Conservation (phyloP, 75 land plant species). For the Pinus tabuliformis region DNA sequence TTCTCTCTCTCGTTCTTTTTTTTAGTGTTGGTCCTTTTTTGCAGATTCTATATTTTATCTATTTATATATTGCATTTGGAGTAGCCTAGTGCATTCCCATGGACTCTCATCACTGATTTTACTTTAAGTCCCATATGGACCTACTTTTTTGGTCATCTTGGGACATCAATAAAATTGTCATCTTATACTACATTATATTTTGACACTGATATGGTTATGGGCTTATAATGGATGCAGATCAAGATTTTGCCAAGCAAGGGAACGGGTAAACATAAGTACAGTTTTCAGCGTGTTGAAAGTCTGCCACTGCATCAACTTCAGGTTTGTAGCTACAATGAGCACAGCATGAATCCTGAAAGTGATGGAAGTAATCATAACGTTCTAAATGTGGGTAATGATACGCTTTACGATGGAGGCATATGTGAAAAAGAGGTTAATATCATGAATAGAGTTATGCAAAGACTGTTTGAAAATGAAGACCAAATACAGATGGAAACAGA, state of each 20-base stretch:
- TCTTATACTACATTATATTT: not conserved
- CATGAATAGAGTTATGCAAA: conserved; percentile 54
- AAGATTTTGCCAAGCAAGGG: conserved; percentile 55
- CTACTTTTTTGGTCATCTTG: not conserved
- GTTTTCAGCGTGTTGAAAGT: conserved; percentile 69
- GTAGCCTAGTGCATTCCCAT: not conserved
- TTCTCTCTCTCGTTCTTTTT: not conserved
- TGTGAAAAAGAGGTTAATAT: conserved; percentile 38
- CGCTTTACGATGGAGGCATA: conserved; percentile 10
- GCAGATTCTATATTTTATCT: not conserved
- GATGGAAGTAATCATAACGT: not conserved
- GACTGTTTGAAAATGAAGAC: conserved; percentile 30
- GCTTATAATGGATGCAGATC: not conserved
- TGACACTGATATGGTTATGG: not conserved
- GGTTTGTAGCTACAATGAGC: conserved; percentile 71
- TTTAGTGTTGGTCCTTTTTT: not conserved
- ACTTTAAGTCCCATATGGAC: not conserved
- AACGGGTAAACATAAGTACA: conserved; percentile 79
- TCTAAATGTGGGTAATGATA: not conserved
- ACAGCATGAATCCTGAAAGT: conserved; percentile 14
- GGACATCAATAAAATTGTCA: not conserved
- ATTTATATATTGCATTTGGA: not conserved
- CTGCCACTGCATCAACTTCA: conserved; percentile 46
- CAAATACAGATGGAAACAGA: not conserved
- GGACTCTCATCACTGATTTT: not conserved